phyloP scores from a whole-genome alignment of 768 basidiomycete genomes.

The Exsudoporus frostii region DNA sequence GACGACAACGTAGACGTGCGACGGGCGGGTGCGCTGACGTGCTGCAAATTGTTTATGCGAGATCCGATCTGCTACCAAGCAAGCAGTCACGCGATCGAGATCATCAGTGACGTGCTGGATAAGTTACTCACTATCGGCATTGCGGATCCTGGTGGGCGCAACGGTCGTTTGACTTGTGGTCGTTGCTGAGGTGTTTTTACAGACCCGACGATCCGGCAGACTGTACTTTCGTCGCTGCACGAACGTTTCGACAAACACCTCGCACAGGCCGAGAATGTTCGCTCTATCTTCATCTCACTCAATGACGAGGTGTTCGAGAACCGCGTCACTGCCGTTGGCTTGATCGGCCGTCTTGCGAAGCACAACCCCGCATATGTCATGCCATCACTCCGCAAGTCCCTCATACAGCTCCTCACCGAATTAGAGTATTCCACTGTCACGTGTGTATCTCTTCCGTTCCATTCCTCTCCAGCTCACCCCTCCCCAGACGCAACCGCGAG shows the following conservation, averaged over 20 bases:
- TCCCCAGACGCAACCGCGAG: slow-evolving; percentile 72
- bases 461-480: neutral
- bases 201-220: slow-evolving; percentile 78
- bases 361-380: slow-evolving; percentile 99
- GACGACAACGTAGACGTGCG: slow-evolving; percentile 88
- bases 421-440: slow-evolving; percentile 90
- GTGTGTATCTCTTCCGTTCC: slow-evolving; percentile 44
- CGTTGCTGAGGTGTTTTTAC: slow-evolving; percentile 3
- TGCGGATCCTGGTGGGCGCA: slow-evolving; percentile 80
- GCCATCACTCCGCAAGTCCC: slow-evolving; percentile 91
- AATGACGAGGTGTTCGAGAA: slow-evolving; percentile 97
- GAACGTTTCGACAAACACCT: slow-evolving; percentile 96
- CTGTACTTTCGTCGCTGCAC: slow-evolving; percentile 83
- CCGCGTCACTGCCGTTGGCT: slow-evolving; percentile 80
- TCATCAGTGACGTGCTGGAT: slow-evolving; percentile 97
- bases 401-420: slow-evolving; percentile 95
- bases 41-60: slow-evolving; percentile 85
- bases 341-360: slow-evolving; percentile 90
- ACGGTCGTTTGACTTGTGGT: neutral
- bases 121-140: slow-evolving; percentile 94
- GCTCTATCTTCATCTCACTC: slow-evolving; percentile 92
- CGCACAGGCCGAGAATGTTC: slow-evolving; percentile 97
- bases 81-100: slow-evolving; percentile 92
- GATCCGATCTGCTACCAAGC: slow-evolving; percentile 97
- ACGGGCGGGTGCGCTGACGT: slow-evolving; percentile 86